Percentiles rank a stretch among this genome's conserved stretches.
These are phyloP conservation scores for Hyparrhenia diplandra DNA, from an alignment of 176 grass and related monocot species.

Conservation along the genomic window DNA sequence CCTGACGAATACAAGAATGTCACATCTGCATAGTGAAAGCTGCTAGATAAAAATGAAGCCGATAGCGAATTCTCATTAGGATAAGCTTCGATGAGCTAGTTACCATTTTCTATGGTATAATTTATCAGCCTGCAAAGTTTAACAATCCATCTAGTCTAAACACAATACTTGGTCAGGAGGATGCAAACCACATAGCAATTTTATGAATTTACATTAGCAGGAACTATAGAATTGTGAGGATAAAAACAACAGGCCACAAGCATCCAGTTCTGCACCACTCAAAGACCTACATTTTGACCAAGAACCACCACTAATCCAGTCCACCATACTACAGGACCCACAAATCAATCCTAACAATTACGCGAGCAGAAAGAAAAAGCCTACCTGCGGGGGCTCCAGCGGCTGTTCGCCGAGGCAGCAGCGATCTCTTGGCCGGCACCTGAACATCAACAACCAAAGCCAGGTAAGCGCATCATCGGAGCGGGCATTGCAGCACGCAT, in stretches of 20 bases:
- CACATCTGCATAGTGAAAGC: background rate
- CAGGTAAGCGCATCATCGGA: background rate
- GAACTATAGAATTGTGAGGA: background rate
- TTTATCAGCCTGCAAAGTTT: background rate
- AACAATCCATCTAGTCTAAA: background rate
- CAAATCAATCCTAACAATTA: background rate
- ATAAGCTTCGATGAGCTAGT: background rate
- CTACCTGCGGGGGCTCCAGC: constrained; percentile 22
- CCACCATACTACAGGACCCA: background rate
- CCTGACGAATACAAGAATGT: constrained; percentile 1
- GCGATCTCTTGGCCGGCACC: background rate
- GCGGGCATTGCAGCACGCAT: background rate
- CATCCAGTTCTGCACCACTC: background rate
- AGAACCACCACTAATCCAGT: background rate
- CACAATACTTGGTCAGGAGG: background rate
- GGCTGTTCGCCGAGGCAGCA: constrained; percentile 3
- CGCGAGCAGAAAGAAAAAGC: background rate
- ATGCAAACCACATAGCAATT: background rate
- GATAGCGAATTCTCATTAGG: background rate
- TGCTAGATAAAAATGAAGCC: background rate
- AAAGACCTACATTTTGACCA: background rate
- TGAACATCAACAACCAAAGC: background rate
- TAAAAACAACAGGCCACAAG: background rate
- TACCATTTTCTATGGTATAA: background rate
- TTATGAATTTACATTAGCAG: background rate